phyloP scores from a whole-genome alignment of 1,139 yeast species.

The Candida anutae region DNA sequence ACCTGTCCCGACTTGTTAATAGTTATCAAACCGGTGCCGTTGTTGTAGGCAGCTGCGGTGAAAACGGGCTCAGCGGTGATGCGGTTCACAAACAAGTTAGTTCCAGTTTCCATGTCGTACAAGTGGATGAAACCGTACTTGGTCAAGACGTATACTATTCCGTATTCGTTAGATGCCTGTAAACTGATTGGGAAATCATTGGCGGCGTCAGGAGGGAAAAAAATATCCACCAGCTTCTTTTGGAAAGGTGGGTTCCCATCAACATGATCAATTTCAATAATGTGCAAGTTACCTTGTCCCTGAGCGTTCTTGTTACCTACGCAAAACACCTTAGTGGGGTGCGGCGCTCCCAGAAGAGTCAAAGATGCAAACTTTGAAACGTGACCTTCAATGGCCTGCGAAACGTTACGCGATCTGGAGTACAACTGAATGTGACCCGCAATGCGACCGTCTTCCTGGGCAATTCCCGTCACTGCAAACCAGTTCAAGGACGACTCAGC shows the following conservation, averaged over 20 bases:
- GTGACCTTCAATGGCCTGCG: slow-evolving; percentile 97
- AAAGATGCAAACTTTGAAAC: slow-evolving; percentile 84
- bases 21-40: slow-evolving; percentile 79
- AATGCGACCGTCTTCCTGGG: slow-evolving; percentile 90
- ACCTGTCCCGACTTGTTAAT: slow-evolving; percentile 96
- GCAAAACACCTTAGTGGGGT: slow-evolving; percentile 81
- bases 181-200: slow-evolving; percentile 96
- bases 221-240: slow-evolving; percentile 87
- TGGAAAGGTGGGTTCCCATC: slow-evolving; percentile 78
- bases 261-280: slow-evolving; percentile 93
- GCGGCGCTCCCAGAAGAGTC: slow-evolving; percentile 62
- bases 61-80: slow-evolving; percentile 95
- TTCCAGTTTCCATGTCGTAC: slow-evolving; percentile 88
- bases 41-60: slow-evolving; percentile 73
- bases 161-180: slow-evolving; percentile 79
- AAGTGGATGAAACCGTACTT: slow-evolving; percentile 95
- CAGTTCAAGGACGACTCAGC: slow-evolving; percentile 78
- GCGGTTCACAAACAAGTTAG: slow-evolving; percentile 90
- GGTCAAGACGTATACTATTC: slow-evolving; percentile 82
- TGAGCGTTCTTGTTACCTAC: slow-evolving; percentile 83
- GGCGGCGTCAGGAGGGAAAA: slow-evolving; percentile 94
- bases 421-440: slow-evolving; percentile 95
- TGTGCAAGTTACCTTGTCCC: slow-evolving; percentile 83
- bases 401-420: slow-evolving; percentile 80
- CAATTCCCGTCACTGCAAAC: slow-evolving; percentile 94